These are phyloP conservation scores for Durio zibethinus DNA, from an alignment of 345 rosid genomes.

Conservation along the genomic window DNA sequence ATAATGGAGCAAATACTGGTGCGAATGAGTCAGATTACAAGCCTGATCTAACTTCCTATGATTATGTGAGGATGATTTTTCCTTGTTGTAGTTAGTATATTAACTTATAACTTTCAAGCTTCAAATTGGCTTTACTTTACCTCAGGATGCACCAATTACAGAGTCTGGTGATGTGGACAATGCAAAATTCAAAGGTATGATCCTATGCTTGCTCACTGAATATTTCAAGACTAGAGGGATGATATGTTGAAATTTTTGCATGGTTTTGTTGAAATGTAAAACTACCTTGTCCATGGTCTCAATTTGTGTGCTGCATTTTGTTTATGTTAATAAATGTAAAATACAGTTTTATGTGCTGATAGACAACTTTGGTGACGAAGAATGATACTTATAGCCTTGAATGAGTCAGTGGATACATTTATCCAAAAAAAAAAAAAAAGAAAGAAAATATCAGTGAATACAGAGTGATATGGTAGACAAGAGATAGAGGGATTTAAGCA, in stretches of 20 bases:
- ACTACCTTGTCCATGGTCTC: neutral
- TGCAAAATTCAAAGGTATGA: conserved; percentile 68
- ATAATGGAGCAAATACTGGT: conserved; percentile 90
- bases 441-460: too few species aligned
- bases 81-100: neutral
- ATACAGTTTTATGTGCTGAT: neutral
- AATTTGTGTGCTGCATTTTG: neutral
- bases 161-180: conserved; percentile 84
- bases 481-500: neutral
- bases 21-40: conserved; percentile 59
- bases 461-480: neutral
- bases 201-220: conserved; percentile 12
- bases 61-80: conserved; percentile 54
- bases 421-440: too few species aligned
- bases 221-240: neutral
- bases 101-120: conserved; percentile 11
- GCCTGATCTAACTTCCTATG: conserved; percentile 93
- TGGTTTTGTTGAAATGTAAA: neutral
- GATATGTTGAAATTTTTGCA: neutral
- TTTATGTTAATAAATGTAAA: neutral
- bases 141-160: conserved; percentile 92
- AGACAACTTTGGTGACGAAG: neutral
- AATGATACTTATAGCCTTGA: neutral
- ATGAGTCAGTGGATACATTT: conserved; percentile 4
- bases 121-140: conserved; percentile 14